These are phyloP conservation scores for Umbelopsis vinacea DNA, from an alignment of 192 early-diverging fungal species.

Conservation along the genomic window DNA sequence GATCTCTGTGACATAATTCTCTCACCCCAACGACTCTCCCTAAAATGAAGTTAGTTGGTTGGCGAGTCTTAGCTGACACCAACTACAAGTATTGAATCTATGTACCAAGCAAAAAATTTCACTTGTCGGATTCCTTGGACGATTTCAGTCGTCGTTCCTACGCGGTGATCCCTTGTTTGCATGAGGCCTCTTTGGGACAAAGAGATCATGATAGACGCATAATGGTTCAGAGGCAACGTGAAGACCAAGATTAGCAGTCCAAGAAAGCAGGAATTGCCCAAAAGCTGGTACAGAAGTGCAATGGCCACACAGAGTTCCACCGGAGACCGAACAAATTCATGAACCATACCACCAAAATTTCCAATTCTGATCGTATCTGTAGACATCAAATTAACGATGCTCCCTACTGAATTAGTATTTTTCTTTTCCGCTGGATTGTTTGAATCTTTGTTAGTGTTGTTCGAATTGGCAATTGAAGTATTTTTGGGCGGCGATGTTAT, in stretches of 20 bases:
- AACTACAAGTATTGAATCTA: neutral
- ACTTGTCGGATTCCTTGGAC: slow-evolving; percentile 90
- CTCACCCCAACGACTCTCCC: slow-evolving; percentile 33
- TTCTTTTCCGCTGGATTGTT: slow-evolving; percentile 25
- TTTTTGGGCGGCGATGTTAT: slow-evolving; percentile 41
- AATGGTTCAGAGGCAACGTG: slow-evolving; percentile 46
- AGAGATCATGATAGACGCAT: slow-evolving; percentile 35
- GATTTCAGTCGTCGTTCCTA: slow-evolving; percentile 61
- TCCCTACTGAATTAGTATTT: slow-evolving; percentile 56
- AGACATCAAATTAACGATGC: slow-evolving; percentile 76
- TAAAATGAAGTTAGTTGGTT: neutral
- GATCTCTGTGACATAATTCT: slow-evolving; percentile 60
- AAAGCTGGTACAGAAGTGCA: slow-evolving; percentile 72
- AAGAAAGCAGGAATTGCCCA: slow-evolving; percentile 80
- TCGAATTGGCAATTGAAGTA: neutral
- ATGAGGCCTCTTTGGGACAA: slow-evolving; percentile 62
- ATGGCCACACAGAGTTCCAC: slow-evolving; percentile 68
- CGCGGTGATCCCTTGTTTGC: slow-evolving; percentile 74
- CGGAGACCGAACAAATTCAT: slow-evolving; percentile 60
- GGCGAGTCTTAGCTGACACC: neutral
- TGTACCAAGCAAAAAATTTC: slow-evolving; percentile 86
- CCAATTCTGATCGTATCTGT: slow-evolving; percentile 70
- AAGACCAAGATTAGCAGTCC: slow-evolving; percentile 66
- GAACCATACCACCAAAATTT: slow-evolving; percentile 54
- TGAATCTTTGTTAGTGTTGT: slow-evolving; percentile 30